Base-by-base conservation (phyloP, 2,329 filamentous ascomycete species). In the Fusarium dlaminii region DNA sequence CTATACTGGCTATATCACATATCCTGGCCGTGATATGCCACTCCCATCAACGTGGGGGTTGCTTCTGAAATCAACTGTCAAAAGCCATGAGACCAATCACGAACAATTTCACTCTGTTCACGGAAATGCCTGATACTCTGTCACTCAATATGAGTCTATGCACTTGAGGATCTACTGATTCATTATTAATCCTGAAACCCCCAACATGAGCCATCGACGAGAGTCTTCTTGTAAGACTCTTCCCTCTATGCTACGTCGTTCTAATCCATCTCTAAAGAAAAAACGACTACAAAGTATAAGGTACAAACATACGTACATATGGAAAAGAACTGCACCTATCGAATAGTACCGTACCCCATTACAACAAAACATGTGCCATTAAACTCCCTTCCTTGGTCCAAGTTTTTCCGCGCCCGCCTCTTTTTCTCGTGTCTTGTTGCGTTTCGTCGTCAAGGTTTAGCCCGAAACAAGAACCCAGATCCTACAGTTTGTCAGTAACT, bases 381-480 rank as follows among this genome's bases (percentile, higher is more conserved):
- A 77, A 77, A 70, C 70, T 62, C 54, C 63, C 63, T 56, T 55
- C 49, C 49, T 42, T 43, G 46, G 20, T 70, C 63, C 67, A 42
- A 42, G 27, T 56, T 73, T 66, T 68, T 70, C 54, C 42, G 17
- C 52, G 49, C 43, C 58, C 60, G 20, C 43, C 68, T 73, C 68
- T 66, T 66, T 43, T 68, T 66, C 58, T 75, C 60, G 32, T 73
- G 49, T 36, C 46, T 58, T 59, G 36, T 46, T 66, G 59, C 58
- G 36, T 58, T 37, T 59, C 56, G 20, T 59, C 42, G 20, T 59
- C 32, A 54, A 60, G 18, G n/a, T 48, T 73, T 80, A 83, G 20
- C 81, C 82, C 14, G 82, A 84, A 48, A 84, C 82, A 64, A 84
- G 72, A 55, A 84, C 82, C 82, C 82, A 84, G 45, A 84, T 79